These are phyloP conservation scores for Diaporthe citriasiana DNA, from an alignment of 2,329 filamentous ascomycete genomes.

Conservation along the genomic window DNA sequence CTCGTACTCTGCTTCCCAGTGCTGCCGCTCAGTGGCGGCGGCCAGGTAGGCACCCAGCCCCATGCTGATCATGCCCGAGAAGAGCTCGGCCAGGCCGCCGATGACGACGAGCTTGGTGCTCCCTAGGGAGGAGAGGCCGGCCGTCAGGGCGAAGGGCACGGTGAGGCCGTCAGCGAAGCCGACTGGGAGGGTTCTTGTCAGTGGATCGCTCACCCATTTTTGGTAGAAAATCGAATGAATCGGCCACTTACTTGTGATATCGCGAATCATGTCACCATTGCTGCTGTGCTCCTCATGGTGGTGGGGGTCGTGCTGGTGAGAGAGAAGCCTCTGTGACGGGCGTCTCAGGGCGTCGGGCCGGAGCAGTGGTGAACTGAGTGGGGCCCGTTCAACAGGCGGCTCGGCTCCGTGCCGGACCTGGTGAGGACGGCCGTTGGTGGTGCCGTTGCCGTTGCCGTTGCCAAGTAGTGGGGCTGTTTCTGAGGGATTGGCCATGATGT, in stretches of 20 bases:
- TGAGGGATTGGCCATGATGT: constrained; percentile 38
- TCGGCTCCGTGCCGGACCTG: constrained; percentile 34
- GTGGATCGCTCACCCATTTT: neutral
- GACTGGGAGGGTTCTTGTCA: constrained; percentile 50
- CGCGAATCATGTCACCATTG: constrained; percentile 65
- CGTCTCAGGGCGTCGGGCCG: constrained; percentile 39
- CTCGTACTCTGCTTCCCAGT: constrained; percentile 63
- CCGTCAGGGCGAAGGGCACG: constrained; percentile 83
- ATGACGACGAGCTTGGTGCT: constrained; percentile 77
- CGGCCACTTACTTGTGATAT: constrained; percentile 67
- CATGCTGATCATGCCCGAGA: constrained; percentile 83
- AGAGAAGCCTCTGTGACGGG: constrained; percentile 22
- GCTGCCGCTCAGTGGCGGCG: constrained; percentile 68
- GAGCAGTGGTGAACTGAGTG: constrained; percentile 31
- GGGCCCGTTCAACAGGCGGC: constrained; percentile 39
- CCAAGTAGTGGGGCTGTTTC: constrained; percentile 40
- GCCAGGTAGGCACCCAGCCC: constrained; percentile 81
- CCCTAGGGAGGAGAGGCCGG: constrained; percentile 77
- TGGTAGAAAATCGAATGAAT: neutral
- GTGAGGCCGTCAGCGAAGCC: constrained; percentile 85
- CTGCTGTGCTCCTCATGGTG: constrained; percentile 49
- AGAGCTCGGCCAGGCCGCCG: constrained; percentile 81
- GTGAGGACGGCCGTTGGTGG: constrained; percentile 23
- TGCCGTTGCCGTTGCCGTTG: constrained; percentile 26
- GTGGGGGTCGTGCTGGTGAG: constrained; percentile 35